Evolutionary conservation across 2,329 filamentous ascomycete genomes (phyloP), one percentile per base, ranked within the genome.

Genomic region (Graphium sp.): DNA sequence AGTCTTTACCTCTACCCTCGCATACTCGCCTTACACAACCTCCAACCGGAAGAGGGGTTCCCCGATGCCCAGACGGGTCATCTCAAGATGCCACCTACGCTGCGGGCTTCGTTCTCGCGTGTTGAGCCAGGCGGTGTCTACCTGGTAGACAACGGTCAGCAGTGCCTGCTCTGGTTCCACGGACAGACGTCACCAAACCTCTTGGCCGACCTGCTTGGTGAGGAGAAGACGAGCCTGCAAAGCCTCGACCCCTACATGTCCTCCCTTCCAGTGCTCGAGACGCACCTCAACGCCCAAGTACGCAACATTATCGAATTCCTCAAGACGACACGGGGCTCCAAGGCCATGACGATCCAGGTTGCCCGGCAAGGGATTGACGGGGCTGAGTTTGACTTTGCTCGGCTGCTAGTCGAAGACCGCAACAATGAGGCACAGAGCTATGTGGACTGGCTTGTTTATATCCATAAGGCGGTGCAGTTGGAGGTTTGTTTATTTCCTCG

Each of bases 381-480:
- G 1, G 82, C 85, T 4, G 89, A 98, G 51, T 95, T 84, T 44
- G 89, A 98, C 52, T 98, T 95, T 58, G 89, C 89, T 6, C 64
- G 85, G 30, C 61, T 91, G 53, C 53, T 98, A 39, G 74, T 93
- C 18, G 89, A 98, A 54, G 89, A 98, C 47, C 70, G 89, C 38
- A 95, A 95, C 50, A 93, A 93, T 40, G 89, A 98, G 56, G 89
- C 89, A 20, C 85, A 92, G 55, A 92, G 81, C 47, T 98, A 95
- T 52, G 89, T 95, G 19, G 89, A 98, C 55, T 98, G 89, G 89
- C 62, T 98, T 44, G 89, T 98, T 33, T 81, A 93, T 52, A 66
- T 95, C 36, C 89, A 98, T 54, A 77, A 87, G 42, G 75, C 80
- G 40, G 89, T 98, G 38, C 85, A 93, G 48, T 61, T 93, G 37